These are phyloP conservation scores for Leptographium flavum DNA, from an alignment of 2,329 filamentous ascomycete species.

Conservation along the genomic window DNA sequence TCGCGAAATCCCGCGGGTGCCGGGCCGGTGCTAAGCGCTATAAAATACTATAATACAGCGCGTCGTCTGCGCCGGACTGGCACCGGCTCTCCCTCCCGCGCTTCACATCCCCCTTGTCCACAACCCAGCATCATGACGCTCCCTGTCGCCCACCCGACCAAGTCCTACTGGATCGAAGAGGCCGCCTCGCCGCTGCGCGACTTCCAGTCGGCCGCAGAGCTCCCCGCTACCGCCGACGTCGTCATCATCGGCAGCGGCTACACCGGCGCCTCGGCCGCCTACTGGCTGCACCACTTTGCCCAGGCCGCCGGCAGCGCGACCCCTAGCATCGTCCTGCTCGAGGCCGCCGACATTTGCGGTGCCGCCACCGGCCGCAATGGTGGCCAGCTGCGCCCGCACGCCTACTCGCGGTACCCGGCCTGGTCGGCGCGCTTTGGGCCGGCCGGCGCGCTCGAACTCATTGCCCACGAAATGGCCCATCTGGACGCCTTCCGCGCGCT, in stretches of 20 bases:
- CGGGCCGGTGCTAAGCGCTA: no score
- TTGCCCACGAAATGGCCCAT: constrained; percentile 3
- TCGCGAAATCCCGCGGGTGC: no score
- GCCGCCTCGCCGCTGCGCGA: constrained; percentile 32
- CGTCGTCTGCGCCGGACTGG: no score
- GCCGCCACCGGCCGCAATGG: constrained; percentile 46
- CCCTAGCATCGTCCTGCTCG: constrained; percentile 40
- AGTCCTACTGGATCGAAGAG: constrained; percentile 47
- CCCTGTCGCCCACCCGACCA: constrained; percentile 27
- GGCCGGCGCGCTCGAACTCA: background rate
- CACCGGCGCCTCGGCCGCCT: constrained; percentile 43
- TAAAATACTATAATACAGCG: no score
- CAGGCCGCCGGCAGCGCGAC: background rate
- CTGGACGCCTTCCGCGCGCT: background rate
- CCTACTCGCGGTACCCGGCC: constrained; percentile 1
- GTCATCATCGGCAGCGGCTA: constrained; percentile 52
- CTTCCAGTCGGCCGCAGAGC: constrained; percentile 30
- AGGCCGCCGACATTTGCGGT: constrained; percentile 51
- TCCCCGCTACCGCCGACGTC: constrained; percentile 40
- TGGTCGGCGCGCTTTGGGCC: background rate
- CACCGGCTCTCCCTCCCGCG: no score
- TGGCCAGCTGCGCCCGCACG: constrained; percentile 3
- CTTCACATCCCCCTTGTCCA: no score
- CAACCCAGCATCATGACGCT: background rate
- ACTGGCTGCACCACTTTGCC: constrained; percentile 12